Base-by-base conservation (phyloP, 352 stramenopile species). In the Phytopythium aichiense region DNA sequence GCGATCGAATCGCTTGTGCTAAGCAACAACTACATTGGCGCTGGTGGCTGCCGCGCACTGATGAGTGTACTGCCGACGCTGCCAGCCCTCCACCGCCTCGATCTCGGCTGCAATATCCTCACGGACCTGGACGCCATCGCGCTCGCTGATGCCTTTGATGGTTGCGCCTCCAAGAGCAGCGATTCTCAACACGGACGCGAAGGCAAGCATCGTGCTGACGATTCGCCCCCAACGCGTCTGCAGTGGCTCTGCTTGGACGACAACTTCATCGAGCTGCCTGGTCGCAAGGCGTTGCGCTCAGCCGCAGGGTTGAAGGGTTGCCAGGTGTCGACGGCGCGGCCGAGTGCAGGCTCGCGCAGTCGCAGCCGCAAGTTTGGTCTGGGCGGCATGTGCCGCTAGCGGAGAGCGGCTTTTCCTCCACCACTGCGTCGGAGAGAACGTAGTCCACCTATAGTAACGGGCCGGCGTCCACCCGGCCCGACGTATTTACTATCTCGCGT, bases 11-110 rank as follows among this genome's bases (percentile, higher is more conserved):
- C 56, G 58, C 56, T 89, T 23, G 63, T 74, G 28, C 52, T 89
- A 48, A 68, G 76, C 25, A 79, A 77, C 37, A 89, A 89, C 54
- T 89, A 87, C 60, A 73, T 84, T 11, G 80, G 80, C 1, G 76
- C 83, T 42, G 77, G 69, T 15, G 76, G 77, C 9, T 68, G 68
- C 20, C 60, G 67, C 16, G 69, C 72, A 23, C 57, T 89, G 13
- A 61, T 77, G 23, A 48, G 59, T 7, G 60, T 66, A 31, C 52
- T 89, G 33, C 62, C 33, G 6, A 57, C 56, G 48, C 51, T 71
- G 53, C 69, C 58, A 22, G 33, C 30, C 13, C 68, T 87, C 1
- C 64, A 58, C 7, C 56, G 60, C 18, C 61, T 89, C 35, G 70
- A 76, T 20, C 60, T 89, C 52, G 70, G 68, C 22, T 64, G 72